Evolutionary conservation across 495 filamentous ascomycete species (phyloP), one percentile per base, ranked within the genome.

Genomic region (Neurospora tetraspora): DNA sequence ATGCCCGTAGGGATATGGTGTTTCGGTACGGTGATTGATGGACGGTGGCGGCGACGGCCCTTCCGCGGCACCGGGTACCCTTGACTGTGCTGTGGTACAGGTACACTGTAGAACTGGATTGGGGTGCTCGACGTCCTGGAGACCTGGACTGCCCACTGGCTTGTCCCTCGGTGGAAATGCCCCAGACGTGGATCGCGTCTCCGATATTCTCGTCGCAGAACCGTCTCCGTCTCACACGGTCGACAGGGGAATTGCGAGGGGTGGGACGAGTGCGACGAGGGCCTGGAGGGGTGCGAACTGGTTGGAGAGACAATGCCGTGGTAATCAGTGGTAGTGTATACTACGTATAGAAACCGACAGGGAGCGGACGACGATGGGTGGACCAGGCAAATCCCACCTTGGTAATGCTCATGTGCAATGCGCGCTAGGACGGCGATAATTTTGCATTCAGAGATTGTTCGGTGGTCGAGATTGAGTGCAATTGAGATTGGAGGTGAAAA

Each of bases 151-250:
- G 20, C 45, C 45, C 53, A 61, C 53, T 65, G 53, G 27, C 53
- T 34, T 65, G 47, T 59, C 47, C 47, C 47, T 59, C 47, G 47
- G 47, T 27, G 47, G n/a, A 59, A 59, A 5, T 59, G 47, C 47
- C 47, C 47, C 47, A 34, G 45, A 37, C n/a, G 42, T 71, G 53
- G 31, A 53, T 69, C 36, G 20, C 45, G 10, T 39, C 38, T 45
- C 38, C n/a, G n/a, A 71, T 20, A 59, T 39, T 40, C 59, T 72
- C 23, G 71, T 69, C 71, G 65, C 71, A 69, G 38, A 72, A 72
- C 59, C 37, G 20, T 69, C 53, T 61, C 31, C 23, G 53, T 61
- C 23, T 61, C 31, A 65, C 53, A 34, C 53, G 27, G 53, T 36
- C 27, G 53, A 36, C 27, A 65, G 53, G 47, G 47, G 47, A 61